Evolutionary conservation across 768 basidiomycete genomes (phyloP), one percentile per base, ranked within the genome.

Genomic region (Kondoa malvinella): DNA sequence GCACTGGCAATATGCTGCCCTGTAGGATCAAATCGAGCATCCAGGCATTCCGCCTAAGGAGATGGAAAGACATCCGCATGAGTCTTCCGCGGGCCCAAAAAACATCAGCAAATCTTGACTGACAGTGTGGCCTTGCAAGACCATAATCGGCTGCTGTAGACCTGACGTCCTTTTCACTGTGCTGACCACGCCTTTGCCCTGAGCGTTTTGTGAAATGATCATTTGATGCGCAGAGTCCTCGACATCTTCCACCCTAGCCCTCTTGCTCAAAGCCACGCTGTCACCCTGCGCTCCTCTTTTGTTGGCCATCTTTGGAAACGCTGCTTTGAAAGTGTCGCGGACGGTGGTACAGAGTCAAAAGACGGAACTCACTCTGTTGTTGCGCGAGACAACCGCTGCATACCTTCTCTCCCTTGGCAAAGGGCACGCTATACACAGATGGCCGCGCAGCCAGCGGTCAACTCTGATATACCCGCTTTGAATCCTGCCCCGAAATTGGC

Each of bases 1-100:
- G 87, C 89, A 8, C 91, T 91, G 56, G 94, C 95, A 68, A 97
- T 85, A 72, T 88, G 89, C 76, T 92, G 87, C 2, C 95, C 95
- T 1, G 87, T 87, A 16, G 92, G 90, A 74, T 94, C 90, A 76
- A 97, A 97, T 72, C 89, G 83, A 79, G 91, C 89, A 72, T 88
- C 88, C 71, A 92, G 71, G 70, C 96, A 89, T 79, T 99, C 95
- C 4, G 81, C 85, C 86, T 87, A 56, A 57, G 27, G 32, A 17
- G 26, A 72, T 62, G n/a, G 63, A 21, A 15, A 15, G 26, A 57
- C 14, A 12, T 3, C 33, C 57, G 27, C 65, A 1, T 26, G 21
- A 25, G 56, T 32, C 65, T 31, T 25, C 14, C 34, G 63, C 30
- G 56, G 26, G 31, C 21, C 31, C 57, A 27, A 25, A 17, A 27